A percentile compares a stretch with the other conserved stretches of the same genome.
These are phyloP conservation scores for Rhodotorula toruloides DNA, from an alignment of 768 basidiomycete genomes.

Conservation along the genomic window DNA sequence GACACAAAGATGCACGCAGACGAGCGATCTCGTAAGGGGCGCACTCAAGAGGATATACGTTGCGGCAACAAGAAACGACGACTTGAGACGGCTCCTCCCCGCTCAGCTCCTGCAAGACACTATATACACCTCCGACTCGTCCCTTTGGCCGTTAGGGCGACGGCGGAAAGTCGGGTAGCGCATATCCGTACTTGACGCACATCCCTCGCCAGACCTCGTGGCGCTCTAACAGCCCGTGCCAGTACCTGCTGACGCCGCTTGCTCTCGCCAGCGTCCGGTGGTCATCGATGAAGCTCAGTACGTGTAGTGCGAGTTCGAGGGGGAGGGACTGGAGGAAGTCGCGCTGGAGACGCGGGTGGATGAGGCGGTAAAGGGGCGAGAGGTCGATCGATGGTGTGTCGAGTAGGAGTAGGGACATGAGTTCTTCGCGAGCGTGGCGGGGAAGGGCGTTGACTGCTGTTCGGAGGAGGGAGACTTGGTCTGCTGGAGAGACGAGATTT, in stretches of 20 bases:
- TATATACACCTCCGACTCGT: too few species aligned
- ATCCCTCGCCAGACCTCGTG: constrained; percentile 75
- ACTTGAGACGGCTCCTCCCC: too few species aligned
- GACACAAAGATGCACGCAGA: too few species aligned
- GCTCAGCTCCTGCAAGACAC: too few species aligned
- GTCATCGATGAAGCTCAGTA: constrained; percentile 71
- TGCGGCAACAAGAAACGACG: too few species aligned
- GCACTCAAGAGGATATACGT: too few species aligned
- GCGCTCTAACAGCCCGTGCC: constrained; percentile 65
- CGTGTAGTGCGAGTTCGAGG: constrained; percentile 66
- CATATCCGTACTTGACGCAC: constrained; percentile 59
- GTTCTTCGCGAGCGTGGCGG: background rate
- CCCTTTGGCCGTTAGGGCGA: background rate
- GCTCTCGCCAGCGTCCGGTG: constrained; percentile 66
- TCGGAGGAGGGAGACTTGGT: constrained; percentile 13
- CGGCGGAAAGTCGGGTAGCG: constrained; percentile 1
- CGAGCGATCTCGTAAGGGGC: too few species aligned
- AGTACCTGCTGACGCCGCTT: constrained; percentile 63
- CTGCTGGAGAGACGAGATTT: constrained; percentile 5
- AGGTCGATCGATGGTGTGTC: constrained; percentile 30
- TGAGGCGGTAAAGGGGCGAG: constrained; percentile 32
- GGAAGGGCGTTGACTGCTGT: constrained; percentile 14
- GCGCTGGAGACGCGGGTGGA: constrained; percentile 41
- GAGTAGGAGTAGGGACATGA: constrained; percentile 22
- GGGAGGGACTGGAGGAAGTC: constrained; percentile 56